phyloP scores from a whole-genome alignment of 768 basidiomycete species.

The Lactifluus piperatus region DNA sequence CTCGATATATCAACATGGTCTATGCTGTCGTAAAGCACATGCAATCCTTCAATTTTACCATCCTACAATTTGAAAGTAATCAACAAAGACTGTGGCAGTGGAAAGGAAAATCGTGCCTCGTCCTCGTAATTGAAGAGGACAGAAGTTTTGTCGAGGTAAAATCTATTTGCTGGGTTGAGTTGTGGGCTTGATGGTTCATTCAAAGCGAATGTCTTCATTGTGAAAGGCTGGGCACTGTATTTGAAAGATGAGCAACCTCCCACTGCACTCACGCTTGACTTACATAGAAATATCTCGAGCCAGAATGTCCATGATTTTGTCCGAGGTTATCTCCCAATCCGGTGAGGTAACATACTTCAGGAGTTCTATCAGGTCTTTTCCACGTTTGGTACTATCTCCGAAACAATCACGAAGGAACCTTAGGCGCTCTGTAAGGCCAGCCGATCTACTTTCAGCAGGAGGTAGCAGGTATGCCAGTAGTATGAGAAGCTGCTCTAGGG shows the following conservation, averaged over 20 bases:
- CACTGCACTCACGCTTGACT: neutral
- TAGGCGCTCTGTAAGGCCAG: slow-evolving; percentile 9
- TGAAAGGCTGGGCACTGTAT: slow-evolving; percentile 17
- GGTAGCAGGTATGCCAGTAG: slow-evolving; percentile 18
- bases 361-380: slow-evolving; percentile 15
- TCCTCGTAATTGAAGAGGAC: slow-evolving; percentile 17
- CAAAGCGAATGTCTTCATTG: slow-evolving; percentile 6
- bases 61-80: slow-evolving; percentile 2
- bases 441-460: neutral
- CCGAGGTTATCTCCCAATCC: slow-evolving; percentile 18
- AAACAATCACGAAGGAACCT: slow-evolving; percentile 18
- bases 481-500: slow-evolving; percentile 16
- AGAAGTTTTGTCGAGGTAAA: slow-evolving; percentile 16
- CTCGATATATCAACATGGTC: slow-evolving; percentile 1
- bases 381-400: neutral
- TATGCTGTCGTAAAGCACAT: slow-evolving; percentile 5
- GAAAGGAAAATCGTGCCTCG: slow-evolving; percentile 5
- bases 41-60: slow-evolving; percentile 15
- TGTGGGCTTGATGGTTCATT: neutral
- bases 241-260: neutral
- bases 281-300: slow-evolving; percentile 19
- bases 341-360: slow-evolving; percentile 9
- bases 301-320: slow-evolving; percentile 19
- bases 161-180: slow-evolving; percentile 5
- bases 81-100: neutral